phyloP scores from a whole-genome alignment of 164 flowering plant genomes.

The Piper betle region DNA sequence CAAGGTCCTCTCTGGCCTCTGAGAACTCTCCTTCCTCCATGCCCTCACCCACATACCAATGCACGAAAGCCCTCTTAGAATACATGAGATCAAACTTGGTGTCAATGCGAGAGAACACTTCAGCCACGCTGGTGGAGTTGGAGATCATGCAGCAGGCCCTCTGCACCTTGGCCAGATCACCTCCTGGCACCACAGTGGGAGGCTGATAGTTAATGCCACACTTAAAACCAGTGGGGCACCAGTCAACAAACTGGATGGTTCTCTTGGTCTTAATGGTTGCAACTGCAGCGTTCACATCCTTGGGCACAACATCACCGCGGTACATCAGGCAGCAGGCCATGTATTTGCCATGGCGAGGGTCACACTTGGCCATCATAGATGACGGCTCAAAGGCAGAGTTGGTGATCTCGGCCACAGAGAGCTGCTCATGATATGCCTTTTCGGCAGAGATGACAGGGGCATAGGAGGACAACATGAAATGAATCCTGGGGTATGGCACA shows the following conservation, averaged over 20 bases:
- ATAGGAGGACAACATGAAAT: conserved; percentile 51
- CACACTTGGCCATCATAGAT: conserved; percentile 57
- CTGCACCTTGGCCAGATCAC: conserved; percentile 51
- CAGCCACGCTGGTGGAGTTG: conserved; percentile 39
- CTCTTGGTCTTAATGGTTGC: conserved; percentile 57
- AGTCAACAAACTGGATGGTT: conserved; percentile 49
- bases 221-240: conserved; percentile 59
- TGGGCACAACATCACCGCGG: conserved; percentile 52
- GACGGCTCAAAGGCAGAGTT: conserved; percentile 52
- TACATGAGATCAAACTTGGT: conserved; percentile 38
- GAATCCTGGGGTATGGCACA: conserved; percentile 54
- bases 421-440: conserved; percentile 47
- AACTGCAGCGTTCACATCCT: conserved; percentile 53
- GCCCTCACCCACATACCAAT: conserved; percentile 44
- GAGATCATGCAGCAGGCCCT: conserved; percentile 46
- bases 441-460: conserved; percentile 52
- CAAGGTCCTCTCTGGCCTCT: conserved; percentile 40
- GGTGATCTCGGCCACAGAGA: conserved; percentile 54
- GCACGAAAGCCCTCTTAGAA: conserved; percentile 37
- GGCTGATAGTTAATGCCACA: conserved; percentile 58
- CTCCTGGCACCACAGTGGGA: conserved; percentile 54
- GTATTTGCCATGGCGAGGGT: conserved; percentile 50
- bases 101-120: conserved; percentile 39
- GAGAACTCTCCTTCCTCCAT: conserved; percentile 50
- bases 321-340: conserved; percentile 55